phyloP scores from a whole-genome alignment of 495 filamentous ascomycete species.

The Trichoderma asperelloides region DNA sequence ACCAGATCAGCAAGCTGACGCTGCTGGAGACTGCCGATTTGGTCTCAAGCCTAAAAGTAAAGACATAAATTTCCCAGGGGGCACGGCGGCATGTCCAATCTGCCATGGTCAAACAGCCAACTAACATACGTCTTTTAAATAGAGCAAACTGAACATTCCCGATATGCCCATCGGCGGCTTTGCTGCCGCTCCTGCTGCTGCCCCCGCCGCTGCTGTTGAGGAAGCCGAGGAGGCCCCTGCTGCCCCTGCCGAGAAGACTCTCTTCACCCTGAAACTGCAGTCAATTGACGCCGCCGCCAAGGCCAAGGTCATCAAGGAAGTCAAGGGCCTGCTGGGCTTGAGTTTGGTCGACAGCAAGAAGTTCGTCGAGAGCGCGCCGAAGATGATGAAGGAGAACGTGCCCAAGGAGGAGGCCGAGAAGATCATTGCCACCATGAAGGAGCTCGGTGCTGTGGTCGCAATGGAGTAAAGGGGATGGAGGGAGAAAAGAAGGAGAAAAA shows the following conservation, averaged over 20 bases:
- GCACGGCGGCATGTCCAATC: neutral
- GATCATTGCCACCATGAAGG: slow-evolving; percentile 91
- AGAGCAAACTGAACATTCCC: slow-evolving; percentile 95
- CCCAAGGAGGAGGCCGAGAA: slow-evolving; percentile 99
- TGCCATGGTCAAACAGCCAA: neutral
- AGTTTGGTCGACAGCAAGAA: slow-evolving; percentile 99
- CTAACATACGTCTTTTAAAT: slow-evolving; percentile 18
- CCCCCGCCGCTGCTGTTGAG: slow-evolving; percentile 53
- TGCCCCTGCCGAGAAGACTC: slow-evolving; percentile 83
- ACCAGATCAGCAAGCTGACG: slow-evolving; percentile 96
- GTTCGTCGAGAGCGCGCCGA: slow-evolving; percentile 95
- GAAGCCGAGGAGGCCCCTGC: slow-evolving; percentile 80
- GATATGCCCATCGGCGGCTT: slow-evolving; percentile 88
- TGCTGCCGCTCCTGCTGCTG: slow-evolving; percentile 45
- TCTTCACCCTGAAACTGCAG: slow-evolving; percentile 90
- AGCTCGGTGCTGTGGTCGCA: slow-evolving; percentile 70
- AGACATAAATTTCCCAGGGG: slow-evolving; percentile 5
- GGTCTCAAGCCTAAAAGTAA: slow-evolving; percentile 80
- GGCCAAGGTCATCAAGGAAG: slow-evolving; percentile 99
- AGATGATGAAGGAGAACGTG: slow-evolving; percentile 96
- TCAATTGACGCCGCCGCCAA: slow-evolving; percentile 81
- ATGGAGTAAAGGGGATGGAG: slow-evolving; percentile 64
- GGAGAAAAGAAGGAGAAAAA: neutral
- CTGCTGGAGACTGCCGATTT: slow-evolving; percentile 94
- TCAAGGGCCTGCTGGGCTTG: slow-evolving; percentile 90